Evolutionary conservation across 208 protist genomes (phyloP).

Genomic region (Balamuthia mandrillaris): DNA sequence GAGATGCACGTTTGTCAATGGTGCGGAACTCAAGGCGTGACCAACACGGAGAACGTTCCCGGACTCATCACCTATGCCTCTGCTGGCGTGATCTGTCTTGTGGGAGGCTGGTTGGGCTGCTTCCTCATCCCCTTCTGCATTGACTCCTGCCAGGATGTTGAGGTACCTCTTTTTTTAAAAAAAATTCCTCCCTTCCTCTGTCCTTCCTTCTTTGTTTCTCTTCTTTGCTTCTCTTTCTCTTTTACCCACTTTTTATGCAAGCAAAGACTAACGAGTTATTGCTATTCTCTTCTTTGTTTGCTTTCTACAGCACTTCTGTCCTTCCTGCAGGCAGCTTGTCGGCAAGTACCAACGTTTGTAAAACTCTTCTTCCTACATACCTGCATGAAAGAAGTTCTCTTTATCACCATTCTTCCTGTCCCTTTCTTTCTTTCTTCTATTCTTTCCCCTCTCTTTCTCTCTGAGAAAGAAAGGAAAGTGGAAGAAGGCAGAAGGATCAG

Average conservation of each 20-base stretch:
- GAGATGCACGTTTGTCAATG: slow-evolving; percentile 31
- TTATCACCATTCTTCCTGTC: too few relatives aligned
- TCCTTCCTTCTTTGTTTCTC: not conserved
- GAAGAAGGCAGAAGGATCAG: too few relatives aligned
- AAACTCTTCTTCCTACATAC: too few relatives aligned
- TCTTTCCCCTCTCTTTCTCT: too few relatives aligned
- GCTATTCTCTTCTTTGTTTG: too few relatives aligned
- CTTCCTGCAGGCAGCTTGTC: slow-evolving; percentile 15
- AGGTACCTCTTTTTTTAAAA: not conserved
- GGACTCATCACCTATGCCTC: not conserved
- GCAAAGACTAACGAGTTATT: too few relatives aligned
- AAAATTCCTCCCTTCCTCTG: not conserved
- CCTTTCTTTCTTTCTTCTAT: too few relatives aligned
- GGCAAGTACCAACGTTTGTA: slow-evolving; percentile 6
- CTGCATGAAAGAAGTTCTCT: too few relatives aligned
- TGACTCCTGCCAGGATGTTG: slow-evolving; percentile 10
- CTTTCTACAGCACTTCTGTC: slow-evolving; percentile 25
- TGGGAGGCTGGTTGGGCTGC: not conserved
- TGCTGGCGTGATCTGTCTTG: not conserved
- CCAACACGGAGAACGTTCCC: not conserved
- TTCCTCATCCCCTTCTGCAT: slow-evolving; percentile 26
- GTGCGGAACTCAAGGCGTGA: slow-evolving; percentile 17
- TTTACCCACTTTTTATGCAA: not conserved
- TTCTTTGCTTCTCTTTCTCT: not conserved
- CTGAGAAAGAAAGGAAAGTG: too few relatives aligned